Base-by-base conservation (phyloP, 345 rosid genomes). In the Hevea brasiliensis region DNA sequence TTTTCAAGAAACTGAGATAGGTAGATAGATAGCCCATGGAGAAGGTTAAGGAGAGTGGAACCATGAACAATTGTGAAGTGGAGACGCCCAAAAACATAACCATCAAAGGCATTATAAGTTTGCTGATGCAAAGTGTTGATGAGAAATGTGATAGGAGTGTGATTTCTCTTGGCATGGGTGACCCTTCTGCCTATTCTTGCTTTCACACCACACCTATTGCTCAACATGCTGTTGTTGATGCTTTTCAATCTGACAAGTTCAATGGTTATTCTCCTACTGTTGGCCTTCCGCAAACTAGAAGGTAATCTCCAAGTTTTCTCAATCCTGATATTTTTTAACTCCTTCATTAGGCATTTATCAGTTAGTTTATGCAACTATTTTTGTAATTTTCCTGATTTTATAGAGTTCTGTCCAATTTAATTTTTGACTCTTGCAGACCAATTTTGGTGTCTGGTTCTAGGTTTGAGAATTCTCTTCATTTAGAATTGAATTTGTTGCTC, bases 231-330 rank as follows among this genome's bases (percentile, higher is more conserved):
- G 92, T 88, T 72, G 70, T 78, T 44, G 89, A 87, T 61, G 76
- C 98, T 72, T 92, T 95, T 74, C 85, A 76, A 61, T 95, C 94
- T 32, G 77, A 84, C 15, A 90, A 85, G 67, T 95, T 95, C 81
- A 86, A 95, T 85, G 98, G 99, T 57, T 95, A 95, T 77, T 73
- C 99, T 21, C 99, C 99, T 26, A 88, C 98, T 9, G 90, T 83
- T 62, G 97, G 99, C 67, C 98, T 92, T 73, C 96, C 97, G n/a
- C 96, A 87, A 76, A 67, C 97, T 13, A 89, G 97, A 85, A 92
- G 97, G 99, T 90, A 47, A 62, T 6, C 53, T 41, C 55, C 15
- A 5, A 3, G 5, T 17, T 32, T 4, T 32, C 37, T 32, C 37
- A 1, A 2, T 32, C 4, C 37, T 32, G 2, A 1, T 32, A 32